Percentiles rank a stretch among this genome's conserved stretches.
phyloP scores from a whole-genome alignment of 768 basidiomycete species.

The Neoboletus magnificus region DNA sequence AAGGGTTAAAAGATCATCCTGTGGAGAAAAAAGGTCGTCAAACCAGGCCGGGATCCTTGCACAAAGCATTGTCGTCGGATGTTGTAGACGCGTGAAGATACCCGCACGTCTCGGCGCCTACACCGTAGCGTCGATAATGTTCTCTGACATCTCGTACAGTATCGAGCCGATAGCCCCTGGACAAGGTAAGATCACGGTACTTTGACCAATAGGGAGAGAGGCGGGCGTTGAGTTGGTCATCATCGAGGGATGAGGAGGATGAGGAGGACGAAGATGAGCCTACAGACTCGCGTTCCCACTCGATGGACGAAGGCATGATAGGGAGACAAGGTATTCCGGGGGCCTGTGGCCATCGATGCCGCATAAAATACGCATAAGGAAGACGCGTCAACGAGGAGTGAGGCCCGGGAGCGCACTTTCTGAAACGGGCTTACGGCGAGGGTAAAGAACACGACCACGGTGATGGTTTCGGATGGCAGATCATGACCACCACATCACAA shows the following conservation, averaged over 20 bases:
- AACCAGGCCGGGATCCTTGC: constrained; percentile 70
- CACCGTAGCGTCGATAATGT: constrained; percentile 44
- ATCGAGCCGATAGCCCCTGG: constrained; percentile 60
- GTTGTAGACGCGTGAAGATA: constrained; percentile 33
- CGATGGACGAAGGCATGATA: constrained; percentile 71
- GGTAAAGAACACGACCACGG: not conserved
- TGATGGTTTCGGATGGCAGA: not conserved
- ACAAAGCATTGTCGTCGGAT: constrained; percentile 57
- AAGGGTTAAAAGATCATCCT: constrained; percentile 7
- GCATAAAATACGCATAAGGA: constrained; percentile 14
- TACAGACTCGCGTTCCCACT: constrained; percentile 22
- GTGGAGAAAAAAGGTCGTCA: constrained; percentile 19
- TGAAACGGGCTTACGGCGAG: not conserved
- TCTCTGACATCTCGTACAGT: constrained; percentile 65
- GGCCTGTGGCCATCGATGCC: not conserved
- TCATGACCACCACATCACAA: not conserved
- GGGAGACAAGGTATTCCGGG: constrained; percentile 40
- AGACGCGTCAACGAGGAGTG: not conserved
- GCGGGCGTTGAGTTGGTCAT: constrained; percentile 52
- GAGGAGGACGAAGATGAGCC: constrained; percentile 41
- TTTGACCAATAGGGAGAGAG: constrained; percentile 59
- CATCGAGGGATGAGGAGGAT: constrained; percentile 52
- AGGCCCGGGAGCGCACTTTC: not conserved
- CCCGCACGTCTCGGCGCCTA: constrained; percentile 22
- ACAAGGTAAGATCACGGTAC: constrained; percentile 46